Evolutionary conservation across 139 green algal genomes (phyloP), one percentile per base, ranked within the genome.

Genomic region (Choricystis sp.): DNA sequence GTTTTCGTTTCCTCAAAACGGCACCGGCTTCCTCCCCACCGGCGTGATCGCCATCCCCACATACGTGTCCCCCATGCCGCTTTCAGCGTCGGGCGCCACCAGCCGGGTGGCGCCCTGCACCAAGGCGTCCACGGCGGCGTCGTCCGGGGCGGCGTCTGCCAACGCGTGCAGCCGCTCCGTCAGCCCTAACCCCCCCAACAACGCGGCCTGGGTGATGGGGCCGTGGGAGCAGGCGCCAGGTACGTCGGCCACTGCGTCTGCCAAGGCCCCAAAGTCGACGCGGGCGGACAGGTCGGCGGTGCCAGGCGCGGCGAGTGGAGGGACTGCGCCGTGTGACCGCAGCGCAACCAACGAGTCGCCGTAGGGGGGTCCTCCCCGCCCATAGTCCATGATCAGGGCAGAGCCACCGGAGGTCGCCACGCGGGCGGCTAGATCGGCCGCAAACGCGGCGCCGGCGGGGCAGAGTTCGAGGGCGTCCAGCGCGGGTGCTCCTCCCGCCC

Each of bases 371-470:
- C 57, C 69, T 49, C 91, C 84, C 25, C 83, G 68, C 0, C 93
- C 93, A 65, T 99, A 99, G 72, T 99, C 93, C 1, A 99, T 74
- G 25, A 97, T 60, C 20, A 99, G 76, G 1, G 91, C 93, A 0
- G 84, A 92, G 16, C 93, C 93, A 26, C 80, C 79, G 3, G 77
- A 57, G 4, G 62, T n/a, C 2, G 74, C 69, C 23, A 97, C 72
- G 3, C 92, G 74, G 70, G 72, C 56, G 5, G 81, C 80, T 19
- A 97, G 65, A 0, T 72, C 66, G 58, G 85, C 76, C 31, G 82
- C 85, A 3, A 81, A 49, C 1, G 74, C 77, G 73, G 96, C 89
- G 27, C 68, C 79, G 31, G 81, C 71, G 40, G 66, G 75, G 69
- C 76, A 71, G n/a, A 89, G 69, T 63, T 89, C 84, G 1, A 91